These are phyloP conservation scores for Adenanthera pavonina DNA, from an alignment of 306 rosid species.

Conservation along the genomic window DNA sequence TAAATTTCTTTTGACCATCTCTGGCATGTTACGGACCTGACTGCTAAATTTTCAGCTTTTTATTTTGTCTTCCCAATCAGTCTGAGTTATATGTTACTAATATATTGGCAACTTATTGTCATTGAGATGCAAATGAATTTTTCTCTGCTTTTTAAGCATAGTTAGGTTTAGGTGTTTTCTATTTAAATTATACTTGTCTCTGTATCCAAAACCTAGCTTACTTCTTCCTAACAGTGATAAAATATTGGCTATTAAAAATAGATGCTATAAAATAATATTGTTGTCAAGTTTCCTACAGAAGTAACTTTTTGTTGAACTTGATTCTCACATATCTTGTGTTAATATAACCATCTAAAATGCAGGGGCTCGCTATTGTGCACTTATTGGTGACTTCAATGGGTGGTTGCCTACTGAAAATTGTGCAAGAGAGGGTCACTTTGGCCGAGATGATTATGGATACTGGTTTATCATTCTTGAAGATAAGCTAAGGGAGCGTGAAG, in stretches of 20 bases:
- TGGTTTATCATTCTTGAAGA: constrained; percentile 96
- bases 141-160: constrained; percentile 25
- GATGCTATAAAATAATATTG: background rate
- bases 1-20: constrained; percentile 30
- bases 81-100: background rate
- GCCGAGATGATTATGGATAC: constrained; percentile 94
- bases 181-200: constrained; percentile 18
- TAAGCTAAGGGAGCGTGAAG: constrained; percentile 82
- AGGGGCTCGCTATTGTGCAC: constrained; percentile 97
- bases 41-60: background rate
- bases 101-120: constrained; percentile 22
- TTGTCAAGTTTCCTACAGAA: constrained; percentile 24
- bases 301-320: constrained; percentile 21
- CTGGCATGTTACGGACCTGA: background rate
- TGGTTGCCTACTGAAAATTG: constrained; percentile 90
- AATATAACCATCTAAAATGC: constrained; percentile 36
- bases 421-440: constrained; percentile 91
- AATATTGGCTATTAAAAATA: constrained; percentile 25
- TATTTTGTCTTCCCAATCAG: background rate
- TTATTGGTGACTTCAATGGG: constrained; percentile 84
- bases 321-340: constrained; percentile 29
- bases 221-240: constrained; percentile 24
- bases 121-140: constrained; percentile 20
- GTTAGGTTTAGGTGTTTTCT: constrained; percentile 6
- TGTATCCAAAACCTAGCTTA: constrained; percentile 12